Conservation (phyloP, 1,139 yeast species). For the Zygosaccharomyces pseudobailii region DNA sequence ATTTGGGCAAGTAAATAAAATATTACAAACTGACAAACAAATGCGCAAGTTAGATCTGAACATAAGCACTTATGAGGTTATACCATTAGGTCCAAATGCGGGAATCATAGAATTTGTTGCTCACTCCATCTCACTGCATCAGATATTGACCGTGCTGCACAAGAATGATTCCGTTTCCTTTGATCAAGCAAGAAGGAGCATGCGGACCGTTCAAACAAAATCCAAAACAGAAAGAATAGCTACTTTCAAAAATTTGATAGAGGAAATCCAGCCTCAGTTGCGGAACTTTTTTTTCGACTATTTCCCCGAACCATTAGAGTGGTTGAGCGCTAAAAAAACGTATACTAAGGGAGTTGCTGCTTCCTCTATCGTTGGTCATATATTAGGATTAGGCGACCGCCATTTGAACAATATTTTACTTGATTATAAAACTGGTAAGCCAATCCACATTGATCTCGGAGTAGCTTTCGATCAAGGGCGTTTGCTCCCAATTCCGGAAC, state of each 20-base stretch:
- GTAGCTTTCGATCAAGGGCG: conserved; percentile 94
- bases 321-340: conserved; percentile 63
- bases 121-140: conserved; percentile 66
- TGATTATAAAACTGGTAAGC: conserved; percentile 80
- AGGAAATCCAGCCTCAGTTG: conserved; percentile 59
- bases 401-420: conserved; percentile 86
- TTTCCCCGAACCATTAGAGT: conserved; percentile 61
- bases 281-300: conserved; percentile 64
- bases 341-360: conserved; percentile 83
- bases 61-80: conserved; percentile 81
- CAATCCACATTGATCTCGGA: conserved; percentile 93
- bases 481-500: conserved; percentile 78
- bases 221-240: conserved; percentile 44
- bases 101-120: conserved; percentile 91
- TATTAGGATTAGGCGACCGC: conserved; percentile 90
- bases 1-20: conserved; percentile 76
- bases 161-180: conserved; percentile 45
- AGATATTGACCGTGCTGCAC: conserved; percentile 60
- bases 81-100: conserved; percentile 81
- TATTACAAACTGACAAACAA: conserved; percentile 53
- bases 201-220: conserved; percentile 54
- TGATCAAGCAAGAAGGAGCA: conserved; percentile 57
- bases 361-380: conserved; percentile 78
- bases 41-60: conserved; percentile 53
- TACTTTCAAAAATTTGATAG: conserved; percentile 49